Base-by-base conservation (phyloP, 1,284 basidiomycete genomes). In the Trichosporon sp. region DNA sequence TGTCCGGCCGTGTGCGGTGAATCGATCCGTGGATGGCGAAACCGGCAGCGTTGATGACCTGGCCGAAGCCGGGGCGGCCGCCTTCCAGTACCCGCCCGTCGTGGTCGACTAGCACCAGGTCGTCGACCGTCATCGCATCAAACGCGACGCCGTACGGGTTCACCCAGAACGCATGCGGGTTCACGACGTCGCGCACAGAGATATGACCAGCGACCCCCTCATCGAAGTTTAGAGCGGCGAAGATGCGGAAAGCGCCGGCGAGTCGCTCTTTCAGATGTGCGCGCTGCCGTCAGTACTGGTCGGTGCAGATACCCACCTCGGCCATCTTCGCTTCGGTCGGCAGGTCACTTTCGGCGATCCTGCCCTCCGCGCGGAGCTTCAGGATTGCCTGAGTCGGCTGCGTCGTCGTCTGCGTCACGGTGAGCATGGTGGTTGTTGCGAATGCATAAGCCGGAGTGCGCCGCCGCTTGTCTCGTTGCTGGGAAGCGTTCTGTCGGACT, bases 201-300 rank as follows among this genome's bases (percentile, higher is more conserved):
- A 90, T 87, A 77, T 89, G 88, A 0, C 87, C 87, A 5, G 87
- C 86, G n/a, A 86, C 83, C 15, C 88, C 88, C 73, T 89, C 88
- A 67, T 87, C 87, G 73, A 85, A 88, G 6, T 88, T 88, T 23
- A 86, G 78, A 68, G 86, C 84, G 32, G 85, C 87, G 85, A 83
- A 78, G 65, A 81, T 70, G 42, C 73, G 71, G 68, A 68, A 76
- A 23, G 63, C 70, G 53, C 68, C 65, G 1, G 68, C 87, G 23
- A 89, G 84, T 23, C 87, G 79, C 73, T 87, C 87, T 78, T 88
- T 88, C 67, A 86, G 76, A 66, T 82, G 86, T 70, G 83, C 81
- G 32, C 87, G 80, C 77, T 88, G 67, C 51, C 9, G 66, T 63
- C 56, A 60, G 56, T 2, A 9, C 6, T 18, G 11, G 23, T 29